Evolutionary conservation across 805 yeast species (phyloP).

Genomic region (Diddensiella transvaalensis): DNA sequence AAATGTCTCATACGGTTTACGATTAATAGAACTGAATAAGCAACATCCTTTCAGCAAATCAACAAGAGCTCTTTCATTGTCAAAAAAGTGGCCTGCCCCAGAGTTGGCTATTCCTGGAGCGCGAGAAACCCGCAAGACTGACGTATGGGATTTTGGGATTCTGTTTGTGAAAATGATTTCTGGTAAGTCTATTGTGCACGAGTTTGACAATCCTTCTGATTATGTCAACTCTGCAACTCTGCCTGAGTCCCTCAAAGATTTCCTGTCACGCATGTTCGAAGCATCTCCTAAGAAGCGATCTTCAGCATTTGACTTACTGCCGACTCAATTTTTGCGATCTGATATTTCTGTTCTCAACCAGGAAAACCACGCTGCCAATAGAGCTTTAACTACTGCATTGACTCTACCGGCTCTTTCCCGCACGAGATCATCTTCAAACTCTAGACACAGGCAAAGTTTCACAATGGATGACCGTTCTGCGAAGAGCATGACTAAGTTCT

Average conservation of each 20-base stretch:
- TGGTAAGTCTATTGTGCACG: conserved; percentile 54
- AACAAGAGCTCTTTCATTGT: conserved; percentile 8
- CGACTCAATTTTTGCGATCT: conserved; percentile 77
- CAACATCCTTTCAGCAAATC: conserved; percentile 28
- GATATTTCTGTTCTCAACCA: conserved; percentile 4
- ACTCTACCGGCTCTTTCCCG: background rate
- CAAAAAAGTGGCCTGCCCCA: conserved; percentile 70
- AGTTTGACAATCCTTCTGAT: conserved; percentile 59
- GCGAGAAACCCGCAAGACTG: conserved; percentile 73
- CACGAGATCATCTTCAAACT: background rate
- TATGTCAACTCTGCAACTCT: conserved; percentile 47
- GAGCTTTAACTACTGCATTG: background rate
- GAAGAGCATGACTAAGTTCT: conserved; percentile 26
- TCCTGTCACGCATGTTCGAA: conserved; percentile 63
- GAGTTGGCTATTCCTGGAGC: conserved; percentile 46
- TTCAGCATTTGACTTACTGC: conserved; percentile 78
- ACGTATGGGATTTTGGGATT: conserved; percentile 91
- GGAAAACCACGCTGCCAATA: background rate
- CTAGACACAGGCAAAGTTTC: background rate
- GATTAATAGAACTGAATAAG: conserved; percentile 32
- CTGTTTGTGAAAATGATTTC: conserved; percentile 62
- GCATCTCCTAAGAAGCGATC: conserved; percentile 66
- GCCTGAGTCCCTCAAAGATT: conserved; percentile 61
- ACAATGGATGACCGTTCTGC: background rate
- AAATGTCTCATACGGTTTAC: conserved; percentile 27